Base-by-base conservation (phyloP, 1,284 basidiomycete species). In the Salmacisia buchloeana region DNA sequence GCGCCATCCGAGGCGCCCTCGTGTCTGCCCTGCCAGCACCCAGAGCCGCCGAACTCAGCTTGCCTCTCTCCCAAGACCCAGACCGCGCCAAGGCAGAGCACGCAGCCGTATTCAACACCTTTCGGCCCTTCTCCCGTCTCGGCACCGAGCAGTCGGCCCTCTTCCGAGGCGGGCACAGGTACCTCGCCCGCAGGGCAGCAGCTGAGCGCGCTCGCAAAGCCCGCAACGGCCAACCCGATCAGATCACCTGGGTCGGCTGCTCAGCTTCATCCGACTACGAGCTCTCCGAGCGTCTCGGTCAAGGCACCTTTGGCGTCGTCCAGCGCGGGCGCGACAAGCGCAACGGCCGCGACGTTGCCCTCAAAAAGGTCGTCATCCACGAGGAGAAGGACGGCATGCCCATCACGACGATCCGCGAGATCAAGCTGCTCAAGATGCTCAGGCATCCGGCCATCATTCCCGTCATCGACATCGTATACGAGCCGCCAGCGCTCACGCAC, bases 401-500 rank as follows among this genome's bases (percentile, higher is more conserved):
- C 3, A 90, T 97, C 36, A 98, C 96, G 1, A 94, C 96, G 5
- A 83, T 97, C 15, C 88, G 96, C n/a, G 96, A 99, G 82, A 97
- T 98, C 82, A 94, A 94, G 80, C 91, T 97, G 63, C 83, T 99
- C 61, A 98, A 97, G 80, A 86, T 88, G 12, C 83, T 98, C 67
- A 85, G 86, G 25, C 94, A 98, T 75, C 85, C 87, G 0, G 89
- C 88, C 72, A 86, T 98, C 60, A 89, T 98, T 1, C 85, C 92
- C 29, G 87, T 97, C 49, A 81, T 93, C 62, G 93, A 97, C 80
- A 96, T 98, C 88, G 92, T 97, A 1, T 83, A 83, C 35, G 64
- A 66, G 3, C 70, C 73, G 1, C 56, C 35, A 18, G 21, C 58
- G 4, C 49, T 54, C 29, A 6, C 27, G 13, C 49, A 54, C 29